phyloP scores from a whole-genome alignment of 2,329 filamentous ascomycete genomes.

The Diplodia corticola region DNA sequence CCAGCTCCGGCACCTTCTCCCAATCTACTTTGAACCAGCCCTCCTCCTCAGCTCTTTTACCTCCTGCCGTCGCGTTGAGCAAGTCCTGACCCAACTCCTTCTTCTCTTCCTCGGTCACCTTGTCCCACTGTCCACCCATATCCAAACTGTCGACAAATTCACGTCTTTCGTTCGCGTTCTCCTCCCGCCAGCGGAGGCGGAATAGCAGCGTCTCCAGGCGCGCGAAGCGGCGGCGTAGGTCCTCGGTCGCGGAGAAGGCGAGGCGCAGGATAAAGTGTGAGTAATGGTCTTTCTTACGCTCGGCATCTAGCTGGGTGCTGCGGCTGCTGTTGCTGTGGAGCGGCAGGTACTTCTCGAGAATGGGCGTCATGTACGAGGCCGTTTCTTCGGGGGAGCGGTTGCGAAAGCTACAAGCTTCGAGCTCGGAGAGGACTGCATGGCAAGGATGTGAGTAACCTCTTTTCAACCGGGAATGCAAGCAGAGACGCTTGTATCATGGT shows the following conservation, averaged over 20 bases:
- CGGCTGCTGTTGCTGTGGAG: conserved; percentile 73
- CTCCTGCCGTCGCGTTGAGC: conserved; percentile 47
- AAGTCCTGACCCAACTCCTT: conserved; percentile 64
- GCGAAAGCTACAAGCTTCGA: conserved; percentile 94
- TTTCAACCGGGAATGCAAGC: background rate
- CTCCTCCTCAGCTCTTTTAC: conserved; percentile 67
- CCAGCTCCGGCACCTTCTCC: conserved; percentile 86
- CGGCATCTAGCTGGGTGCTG: conserved; percentile 59
- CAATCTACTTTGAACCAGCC: conserved; percentile 97
- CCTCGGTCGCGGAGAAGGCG: conserved; percentile 88
- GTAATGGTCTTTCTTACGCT: conserved; percentile 95
- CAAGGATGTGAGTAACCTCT: conserved; percentile 6
- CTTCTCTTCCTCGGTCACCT: conserved; percentile 78
- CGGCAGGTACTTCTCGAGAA: conserved; percentile 84
- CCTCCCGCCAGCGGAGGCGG: conserved; percentile 74
- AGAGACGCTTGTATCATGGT: background rate
- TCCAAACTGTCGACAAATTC: conserved; percentile 75
- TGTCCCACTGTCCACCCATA: conserved; percentile 71
- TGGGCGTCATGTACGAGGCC: conserved; percentile 75
- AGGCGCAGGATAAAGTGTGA: conserved; percentile 95
- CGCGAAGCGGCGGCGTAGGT: conserved; percentile 81
- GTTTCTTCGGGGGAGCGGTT: conserved; percentile 86
- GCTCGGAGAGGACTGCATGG: conserved; percentile 71
- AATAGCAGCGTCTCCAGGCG: conserved; percentile 90
- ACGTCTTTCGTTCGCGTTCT: conserved; percentile 70